Evolutionary conservation across 2,329 filamentous ascomycete species (phyloP), one percentile per base, ranked within the genome.

Genomic region (Xylariales sp.): DNA sequence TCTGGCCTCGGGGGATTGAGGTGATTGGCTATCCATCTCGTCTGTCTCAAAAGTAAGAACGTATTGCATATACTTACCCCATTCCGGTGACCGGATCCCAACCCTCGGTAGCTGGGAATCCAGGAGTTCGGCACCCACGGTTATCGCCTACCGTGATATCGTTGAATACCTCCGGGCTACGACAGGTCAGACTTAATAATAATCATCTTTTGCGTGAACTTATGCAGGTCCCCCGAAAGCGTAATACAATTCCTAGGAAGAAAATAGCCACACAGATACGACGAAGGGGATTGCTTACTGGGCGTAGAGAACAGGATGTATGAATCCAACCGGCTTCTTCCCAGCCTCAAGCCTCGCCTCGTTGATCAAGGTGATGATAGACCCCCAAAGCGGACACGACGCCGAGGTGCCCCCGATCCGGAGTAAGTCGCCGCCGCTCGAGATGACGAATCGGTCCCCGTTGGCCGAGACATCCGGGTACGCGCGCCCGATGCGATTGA

Each of bases 321-420:
- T 75, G 69, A 87, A 87, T 0, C 85, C 85, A 10, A 87, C 80
- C 0, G 83, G 76, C 5, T 78, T 75, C 75, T 85, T 86, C 1
- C 81, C 81, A 0, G 74, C 77, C 7, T 79, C 79, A 30, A 86
- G 72, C 28, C 84, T 76, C 72, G 83, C 83, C 73, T 86, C 85
- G 67, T 86, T 86, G 43, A 86, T 78, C 70, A 85, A 72, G 1
- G 83, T 86, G 34, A 87, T 72, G n/a, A 77, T n/a, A 0, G 81
- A 76, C 0, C 81, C 84, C 69, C 83, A 83, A 1, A 84, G 81
- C 0, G 86, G 86, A 39, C 83, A 75, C 2, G 81, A 81, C 7
- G 85, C 83, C 57, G 82, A 85, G 4, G 86, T 88, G 12, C 86
- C 86, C 32, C 81, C 84, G 30, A 85, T 79, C 3, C 80, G 74